Conservation (phyloP, 1,284 basidiomycete species). For the Pisolithus thermaeus region DNA sequence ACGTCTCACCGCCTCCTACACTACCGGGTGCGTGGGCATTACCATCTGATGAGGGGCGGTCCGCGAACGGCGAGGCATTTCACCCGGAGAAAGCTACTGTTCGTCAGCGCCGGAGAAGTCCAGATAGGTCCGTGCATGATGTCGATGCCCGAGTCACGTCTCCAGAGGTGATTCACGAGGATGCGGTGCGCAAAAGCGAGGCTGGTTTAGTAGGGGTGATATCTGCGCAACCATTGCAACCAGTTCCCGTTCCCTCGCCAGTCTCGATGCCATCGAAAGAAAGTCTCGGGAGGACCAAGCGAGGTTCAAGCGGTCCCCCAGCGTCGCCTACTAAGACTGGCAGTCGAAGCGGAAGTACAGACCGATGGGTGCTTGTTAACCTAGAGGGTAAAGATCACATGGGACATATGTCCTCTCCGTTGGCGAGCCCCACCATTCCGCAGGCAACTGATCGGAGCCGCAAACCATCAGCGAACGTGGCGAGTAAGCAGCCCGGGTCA, state of each 20-base stretch:
- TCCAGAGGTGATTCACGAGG: slow-evolving; percentile 38
- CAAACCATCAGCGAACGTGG: slow-evolving; percentile 17
- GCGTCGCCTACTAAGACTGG: slow-evolving; percentile 31
- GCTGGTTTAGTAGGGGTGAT: slow-evolving; percentile 47
- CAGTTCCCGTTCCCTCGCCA: slow-evolving; percentile 16
- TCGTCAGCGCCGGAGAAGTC: slow-evolving; percentile 25
- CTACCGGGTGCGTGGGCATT: slow-evolving; percentile 28
- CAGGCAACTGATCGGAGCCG: slow-evolving; percentile 23
- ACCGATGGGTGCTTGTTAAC: slow-evolving; percentile 63
- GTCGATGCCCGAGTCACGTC: slow-evolving; percentile 41
- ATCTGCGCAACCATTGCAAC: slow-evolving; percentile 22
- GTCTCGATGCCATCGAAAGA: slow-evolving; percentile 26
- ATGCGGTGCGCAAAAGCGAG: slow-evolving; percentile 45
- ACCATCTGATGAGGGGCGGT: slow-evolving; percentile 24
- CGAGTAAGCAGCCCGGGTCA: slow-evolving; percentile 31
- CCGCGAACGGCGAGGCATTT: slow-evolving; percentile 17
- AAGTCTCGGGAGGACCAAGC: slow-evolving; percentile 16
- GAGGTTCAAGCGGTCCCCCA: slow-evolving; percentile 20
- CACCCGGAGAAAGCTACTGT: slow-evolving; percentile 26
- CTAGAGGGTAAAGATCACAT: slow-evolving; percentile 42
- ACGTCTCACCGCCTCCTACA: slow-evolving; percentile 12
- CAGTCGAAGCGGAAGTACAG: slow-evolving; percentile 33
- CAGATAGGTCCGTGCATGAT: slow-evolving; percentile 40
- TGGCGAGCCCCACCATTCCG: slow-evolving; percentile 26
- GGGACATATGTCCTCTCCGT: slow-evolving; percentile 21